These are phyloP conservation scores for Alternaria longipes DNA, from an alignment of 2,329 filamentous ascomycete species.

Conservation along the genomic window DNA sequence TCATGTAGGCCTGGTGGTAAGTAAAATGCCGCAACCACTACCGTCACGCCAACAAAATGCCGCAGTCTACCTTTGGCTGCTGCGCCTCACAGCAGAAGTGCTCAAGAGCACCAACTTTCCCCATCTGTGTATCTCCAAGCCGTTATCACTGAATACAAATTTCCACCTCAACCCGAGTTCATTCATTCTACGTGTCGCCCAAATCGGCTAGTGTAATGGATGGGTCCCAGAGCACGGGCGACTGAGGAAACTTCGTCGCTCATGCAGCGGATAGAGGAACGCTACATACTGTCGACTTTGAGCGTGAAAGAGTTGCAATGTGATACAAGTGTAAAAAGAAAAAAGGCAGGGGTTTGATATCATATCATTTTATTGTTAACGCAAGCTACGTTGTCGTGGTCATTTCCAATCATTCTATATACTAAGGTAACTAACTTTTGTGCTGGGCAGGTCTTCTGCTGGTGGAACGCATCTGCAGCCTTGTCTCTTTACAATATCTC, in stretches of 20 bases:
- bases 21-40: conserved; percentile 5
- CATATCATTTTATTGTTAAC: background rate
- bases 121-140: background rate
- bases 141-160: background rate
- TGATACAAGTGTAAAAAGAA: background rate
- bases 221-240: background rate
- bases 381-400: background rate
- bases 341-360: background rate
- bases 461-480: background rate
- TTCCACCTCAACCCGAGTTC: background rate
- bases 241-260: background rate
- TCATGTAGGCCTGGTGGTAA: background rate
- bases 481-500: background rate
- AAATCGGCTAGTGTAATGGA: background rate
- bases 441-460: background rate
- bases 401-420: conserved; percentile 1
- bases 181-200: background rate
- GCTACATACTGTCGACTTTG: background rate
- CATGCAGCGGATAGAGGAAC: background rate
- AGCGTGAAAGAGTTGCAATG: background rate
- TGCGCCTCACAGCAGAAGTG: background rate
- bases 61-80: background rate
- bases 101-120: background rate
- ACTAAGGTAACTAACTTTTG: conserved; percentile 5
- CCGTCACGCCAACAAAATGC: conserved; percentile 2